Percentiles rank a stretch among this genome's conserved stretches.
phyloP scores from a whole-genome alignment of 768 basidiomycete genomes.

The Boletus reticuloceps region DNA sequence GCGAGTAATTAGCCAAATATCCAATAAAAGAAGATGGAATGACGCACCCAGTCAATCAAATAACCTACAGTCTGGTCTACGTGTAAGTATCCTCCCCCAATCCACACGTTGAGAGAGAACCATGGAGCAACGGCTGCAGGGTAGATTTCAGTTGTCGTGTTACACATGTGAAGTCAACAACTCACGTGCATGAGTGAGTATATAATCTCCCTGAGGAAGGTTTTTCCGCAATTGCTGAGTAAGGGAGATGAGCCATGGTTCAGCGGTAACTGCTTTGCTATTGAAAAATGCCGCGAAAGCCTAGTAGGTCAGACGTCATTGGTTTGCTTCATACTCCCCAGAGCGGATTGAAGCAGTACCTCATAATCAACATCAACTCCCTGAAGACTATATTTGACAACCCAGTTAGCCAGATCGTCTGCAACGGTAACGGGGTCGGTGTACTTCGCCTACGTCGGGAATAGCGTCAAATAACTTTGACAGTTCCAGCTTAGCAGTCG shows the following conservation, averaged over 20 bases:
- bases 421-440: slow-evolving; percentile 38
- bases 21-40: no score
- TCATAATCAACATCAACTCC: slow-evolving; percentile 57
- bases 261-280: slow-evolving; percentile 29
- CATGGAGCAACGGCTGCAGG: slow-evolving; percentile 42
- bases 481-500: no score
- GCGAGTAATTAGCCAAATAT: no score
- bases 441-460: no score
- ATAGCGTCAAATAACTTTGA: no score
- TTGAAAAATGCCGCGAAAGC: slow-evolving; percentile 31
- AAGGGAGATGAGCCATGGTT: slow-evolving; percentile 30
- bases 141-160: neutral
- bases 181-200: slow-evolving; percentile 35
- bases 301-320: slow-evolving; percentile 5
- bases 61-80: no score
- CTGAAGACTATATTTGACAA: slow-evolving; percentile 44
- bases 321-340: neutral
- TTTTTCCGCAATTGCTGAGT: slow-evolving; percentile 28
- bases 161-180: neutral
- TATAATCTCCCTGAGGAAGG: slow-evolving; percentile 31
- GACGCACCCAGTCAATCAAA: no score
- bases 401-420: slow-evolving; percentile 42
- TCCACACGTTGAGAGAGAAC: slow-evolving; percentile 34
- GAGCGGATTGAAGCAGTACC: slow-evolving; percentile 8
- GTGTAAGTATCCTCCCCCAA: slow-evolving; percentile 22